phyloP scores from a whole-genome alignment of 805 yeast genomes.

The Jamesozyma piceae region DNA sequence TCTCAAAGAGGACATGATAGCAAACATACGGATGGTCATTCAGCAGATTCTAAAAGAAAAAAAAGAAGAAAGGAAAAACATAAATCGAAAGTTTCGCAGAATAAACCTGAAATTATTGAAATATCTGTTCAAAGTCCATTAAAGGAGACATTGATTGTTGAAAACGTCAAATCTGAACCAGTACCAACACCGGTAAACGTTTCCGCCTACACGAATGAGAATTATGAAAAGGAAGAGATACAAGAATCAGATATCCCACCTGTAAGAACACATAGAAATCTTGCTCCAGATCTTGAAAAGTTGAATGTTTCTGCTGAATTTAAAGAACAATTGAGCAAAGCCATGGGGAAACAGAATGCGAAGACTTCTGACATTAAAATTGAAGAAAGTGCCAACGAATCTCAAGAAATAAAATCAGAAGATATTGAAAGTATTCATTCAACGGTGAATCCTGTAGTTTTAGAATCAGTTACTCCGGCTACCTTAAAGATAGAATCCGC shows the following conservation, averaged over 20 bases:
- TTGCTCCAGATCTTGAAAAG: slow-evolving; percentile 25
- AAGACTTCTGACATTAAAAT: neutral
- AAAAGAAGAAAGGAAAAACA: slow-evolving; percentile 5
- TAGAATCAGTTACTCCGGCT: neutral
- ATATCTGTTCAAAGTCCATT: neutral
- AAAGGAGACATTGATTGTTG: slow-evolving; percentile 11
- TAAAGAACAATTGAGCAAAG: slow-evolving; percentile 25
- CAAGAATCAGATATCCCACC: neutral
- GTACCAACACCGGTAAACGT: neutral
- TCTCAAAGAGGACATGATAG: neutral
- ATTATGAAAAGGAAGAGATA: no score
- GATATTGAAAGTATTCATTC: neutral
- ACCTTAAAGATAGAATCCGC: neutral
- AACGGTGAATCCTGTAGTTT: neutral
- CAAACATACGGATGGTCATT: neutral
- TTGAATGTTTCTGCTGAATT: slow-evolving; percentile 27
- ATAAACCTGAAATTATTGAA: neutral
- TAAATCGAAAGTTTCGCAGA: neutral
- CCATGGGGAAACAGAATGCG: neutral
- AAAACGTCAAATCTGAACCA: slow-evolving; percentile 18
- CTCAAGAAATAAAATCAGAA: no score
- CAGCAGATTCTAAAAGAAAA: slow-evolving; percentile 6
- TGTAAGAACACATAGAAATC: slow-evolving; percentile 11
- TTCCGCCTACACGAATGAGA: no score
- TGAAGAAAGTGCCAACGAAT: neutral